Percentiles rank a stretch among this genome's conserved stretches.
phyloP scores from a whole-genome alignment of 441 rosid species.

The Erysimum cheiri region DNA sequence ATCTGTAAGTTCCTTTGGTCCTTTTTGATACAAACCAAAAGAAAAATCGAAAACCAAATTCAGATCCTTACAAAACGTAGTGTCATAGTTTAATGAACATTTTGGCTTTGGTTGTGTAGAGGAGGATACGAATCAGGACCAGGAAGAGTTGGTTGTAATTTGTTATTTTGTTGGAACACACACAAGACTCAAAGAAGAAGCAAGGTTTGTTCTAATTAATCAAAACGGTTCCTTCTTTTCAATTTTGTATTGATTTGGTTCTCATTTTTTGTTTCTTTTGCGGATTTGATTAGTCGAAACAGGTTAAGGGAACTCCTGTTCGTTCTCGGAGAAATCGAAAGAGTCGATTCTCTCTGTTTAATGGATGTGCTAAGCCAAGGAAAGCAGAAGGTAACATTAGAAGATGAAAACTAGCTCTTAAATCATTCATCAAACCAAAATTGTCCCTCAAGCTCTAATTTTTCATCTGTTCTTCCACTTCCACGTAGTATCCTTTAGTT shows the following conservation, averaged over 20 bases:
- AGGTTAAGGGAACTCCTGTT: conserved; percentile 62
- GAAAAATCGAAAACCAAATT: background rate
- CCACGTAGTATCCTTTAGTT: conserved; percentile 11
- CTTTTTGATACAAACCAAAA: background rate
- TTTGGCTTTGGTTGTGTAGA: conserved; percentile 50
- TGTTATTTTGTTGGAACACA: conserved; percentile 85
- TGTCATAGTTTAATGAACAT: conserved; percentile 2
- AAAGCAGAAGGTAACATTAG: conserved; percentile 58
- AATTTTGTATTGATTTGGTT: background rate
- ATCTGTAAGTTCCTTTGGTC: conserved; percentile 58
- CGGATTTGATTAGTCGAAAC: conserved; percentile 35
- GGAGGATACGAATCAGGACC: conserved; percentile 92
- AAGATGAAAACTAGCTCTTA: conserved; percentile 44
- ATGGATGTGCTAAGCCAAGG: conserved; percentile 71
- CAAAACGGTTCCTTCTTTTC: background rate
- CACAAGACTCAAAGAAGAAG: conserved; percentile 52
- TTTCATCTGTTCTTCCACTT: conserved; percentile 27
- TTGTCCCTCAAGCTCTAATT: conserved; percentile 26
- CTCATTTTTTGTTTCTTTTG: background rate
- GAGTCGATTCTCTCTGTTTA: conserved; percentile 66
- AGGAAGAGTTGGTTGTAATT: conserved; percentile 76
- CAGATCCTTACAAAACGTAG: background rate
- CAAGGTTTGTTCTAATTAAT: conserved; percentile 56
- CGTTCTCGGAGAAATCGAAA: conserved; percentile 52
- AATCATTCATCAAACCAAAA: conserved; percentile 18